Conservation (phyloP, 208 protist species). For the Eutreptiella sp. region DNA sequence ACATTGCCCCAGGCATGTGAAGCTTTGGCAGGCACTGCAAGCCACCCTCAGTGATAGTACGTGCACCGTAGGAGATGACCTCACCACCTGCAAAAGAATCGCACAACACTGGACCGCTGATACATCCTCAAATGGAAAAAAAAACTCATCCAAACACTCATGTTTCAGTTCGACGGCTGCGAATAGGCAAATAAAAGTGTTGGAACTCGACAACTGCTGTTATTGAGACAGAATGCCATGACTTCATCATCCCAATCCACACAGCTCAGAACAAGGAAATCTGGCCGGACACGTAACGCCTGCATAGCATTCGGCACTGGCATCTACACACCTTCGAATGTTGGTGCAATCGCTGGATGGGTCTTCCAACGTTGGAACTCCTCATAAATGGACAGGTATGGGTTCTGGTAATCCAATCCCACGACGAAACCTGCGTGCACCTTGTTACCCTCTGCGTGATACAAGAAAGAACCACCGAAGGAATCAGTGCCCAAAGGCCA, state of each 20-base stretch:
- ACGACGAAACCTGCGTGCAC: conserved; percentile 88
- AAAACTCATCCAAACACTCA: not conserved
- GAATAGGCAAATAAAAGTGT: too few relatives aligned
- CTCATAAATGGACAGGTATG: conserved; percentile 87
- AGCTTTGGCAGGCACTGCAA: conserved; percentile 85
- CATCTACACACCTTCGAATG: too few relatives aligned
- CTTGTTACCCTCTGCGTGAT: conserved; percentile 84
- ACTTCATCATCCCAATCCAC: too few relatives aligned
- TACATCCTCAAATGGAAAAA: conserved; percentile 49
- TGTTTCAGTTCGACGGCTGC: too few relatives aligned
- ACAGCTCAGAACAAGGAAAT: too few relatives aligned
- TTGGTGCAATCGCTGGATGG: conserved; percentile 70
- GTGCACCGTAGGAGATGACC: conserved; percentile 87
- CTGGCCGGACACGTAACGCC: too few relatives aligned
- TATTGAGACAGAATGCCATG: too few relatives aligned
- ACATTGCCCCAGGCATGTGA: conserved; percentile 82
- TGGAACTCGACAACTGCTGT: too few relatives aligned
- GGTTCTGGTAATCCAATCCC: conserved; percentile 95
- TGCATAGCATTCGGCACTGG: too few relatives aligned
- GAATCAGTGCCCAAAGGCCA: conserved; percentile 83
- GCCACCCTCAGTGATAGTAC: conserved; percentile 91
- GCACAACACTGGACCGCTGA: conserved; percentile 38
- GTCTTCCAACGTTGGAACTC: conserved; percentile 93
- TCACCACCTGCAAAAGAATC: conserved; percentile 72
- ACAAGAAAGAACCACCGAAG: conserved; percentile 93